Evolutionary conservation across 768 basidiomycete genomes (phyloP).

Genomic region (Phylloporus sp.): DNA sequence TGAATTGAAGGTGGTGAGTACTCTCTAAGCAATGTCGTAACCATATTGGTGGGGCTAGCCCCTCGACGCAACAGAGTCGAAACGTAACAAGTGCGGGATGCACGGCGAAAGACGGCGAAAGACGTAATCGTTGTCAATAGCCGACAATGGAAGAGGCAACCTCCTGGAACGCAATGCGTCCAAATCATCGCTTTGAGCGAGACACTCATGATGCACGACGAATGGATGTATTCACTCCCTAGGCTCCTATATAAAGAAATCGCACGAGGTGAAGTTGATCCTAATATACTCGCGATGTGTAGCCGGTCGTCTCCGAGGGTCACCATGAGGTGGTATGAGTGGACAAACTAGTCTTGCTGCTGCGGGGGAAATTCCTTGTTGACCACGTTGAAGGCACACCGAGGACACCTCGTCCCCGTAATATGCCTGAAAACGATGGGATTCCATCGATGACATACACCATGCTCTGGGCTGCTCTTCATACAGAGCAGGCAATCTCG

Average conservation of each 20-base stretch:
- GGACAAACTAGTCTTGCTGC: background rate
- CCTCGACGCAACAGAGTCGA: conserved; percentile 45
- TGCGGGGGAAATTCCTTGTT: background rate
- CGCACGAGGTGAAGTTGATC: background rate
- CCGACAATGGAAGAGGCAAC: conserved; percentile 29
- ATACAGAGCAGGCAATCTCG: too few species aligned
- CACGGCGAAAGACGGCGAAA: conserved; percentile 27
- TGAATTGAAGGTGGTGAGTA: conserved; percentile 53
- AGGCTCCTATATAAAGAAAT: background rate
- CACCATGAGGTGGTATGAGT: background rate
- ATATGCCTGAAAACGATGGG: background rate
- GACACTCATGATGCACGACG: background rate
- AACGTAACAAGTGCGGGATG: conserved; percentile 46
- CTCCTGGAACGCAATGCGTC: conserved; percentile 7
- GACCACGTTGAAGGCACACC: background rate
- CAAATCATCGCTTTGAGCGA: background rate
- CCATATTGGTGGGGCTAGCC: background rate
- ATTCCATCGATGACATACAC: too few species aligned
- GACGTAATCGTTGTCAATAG: conserved; percentile 30
- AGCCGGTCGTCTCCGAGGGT: background rate
- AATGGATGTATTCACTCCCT: background rate
- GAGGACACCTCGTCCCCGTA: background rate
- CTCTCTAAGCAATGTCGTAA: background rate
- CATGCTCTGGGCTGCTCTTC: too few species aligned
- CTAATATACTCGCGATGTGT: background rate